A percentile compares a stretch with the other conserved stretches of the same genome.
phyloP scores from a whole-genome alignment of 257 asterid species.

The Nicotiana undulata region DNA sequence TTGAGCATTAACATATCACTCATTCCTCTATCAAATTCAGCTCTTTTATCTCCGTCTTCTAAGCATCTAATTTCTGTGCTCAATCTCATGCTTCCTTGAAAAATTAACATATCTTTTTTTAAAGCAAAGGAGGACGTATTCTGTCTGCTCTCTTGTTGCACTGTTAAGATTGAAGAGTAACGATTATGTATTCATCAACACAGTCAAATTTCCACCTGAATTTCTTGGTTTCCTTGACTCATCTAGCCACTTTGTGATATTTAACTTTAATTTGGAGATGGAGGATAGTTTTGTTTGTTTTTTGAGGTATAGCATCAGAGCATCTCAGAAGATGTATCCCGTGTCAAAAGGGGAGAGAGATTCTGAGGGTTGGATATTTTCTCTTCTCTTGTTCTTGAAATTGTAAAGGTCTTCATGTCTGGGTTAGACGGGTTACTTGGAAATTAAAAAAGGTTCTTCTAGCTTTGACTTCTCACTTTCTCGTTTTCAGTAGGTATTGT shows the following conservation, averaged over 20 bases:
- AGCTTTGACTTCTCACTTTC: background rate
- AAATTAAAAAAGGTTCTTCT: background rate
- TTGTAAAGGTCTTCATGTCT: background rate
- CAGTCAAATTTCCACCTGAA: background rate
- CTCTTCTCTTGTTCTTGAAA: background rate
- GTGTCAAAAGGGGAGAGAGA: background rate
- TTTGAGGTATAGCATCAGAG: background rate
- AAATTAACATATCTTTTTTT: too few relatives aligned
- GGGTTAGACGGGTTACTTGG: background rate
- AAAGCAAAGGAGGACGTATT: background rate
- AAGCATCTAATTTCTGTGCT: too few relatives aligned
- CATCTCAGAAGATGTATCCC: background rate
- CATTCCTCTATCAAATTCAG: too few relatives aligned
- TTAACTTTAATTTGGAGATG: background rate
- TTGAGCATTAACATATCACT: too few relatives aligned
- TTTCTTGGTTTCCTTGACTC: background rate
- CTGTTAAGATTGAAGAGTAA: background rate
- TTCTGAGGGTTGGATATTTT: background rate
- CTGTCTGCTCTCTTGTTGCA: background rate
- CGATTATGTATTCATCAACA: background rate
- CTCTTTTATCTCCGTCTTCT: background rate
- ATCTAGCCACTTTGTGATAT: background rate
- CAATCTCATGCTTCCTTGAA: too few relatives aligned
- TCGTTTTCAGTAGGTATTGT: background rate
- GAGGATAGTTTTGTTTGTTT: background rate